These are phyloP conservation scores for Bryoglossum gracile DNA, from an alignment of 495 filamentous ascomycete genomes.

Conservation along the genomic window DNA sequence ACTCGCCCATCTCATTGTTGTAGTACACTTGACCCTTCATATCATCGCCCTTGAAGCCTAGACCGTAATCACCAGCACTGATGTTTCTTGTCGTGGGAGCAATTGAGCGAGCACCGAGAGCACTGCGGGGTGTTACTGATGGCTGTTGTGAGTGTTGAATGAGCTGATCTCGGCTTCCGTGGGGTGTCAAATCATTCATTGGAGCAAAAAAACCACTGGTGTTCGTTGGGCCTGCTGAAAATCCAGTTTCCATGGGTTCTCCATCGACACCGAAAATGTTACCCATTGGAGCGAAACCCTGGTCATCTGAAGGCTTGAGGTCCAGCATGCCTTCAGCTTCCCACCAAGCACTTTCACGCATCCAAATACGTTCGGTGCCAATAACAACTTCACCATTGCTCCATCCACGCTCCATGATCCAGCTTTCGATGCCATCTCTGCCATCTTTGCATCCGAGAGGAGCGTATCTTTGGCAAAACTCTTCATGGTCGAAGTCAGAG, in stretches of 20 bases:
- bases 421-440: conserved; percentile 87
- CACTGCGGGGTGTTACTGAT: conserved; percentile 45
- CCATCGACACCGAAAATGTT: conserved; percentile 32
- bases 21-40: conserved; percentile 66
- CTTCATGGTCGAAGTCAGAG: conserved; percentile 89
- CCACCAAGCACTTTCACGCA: conserved; percentile 93
- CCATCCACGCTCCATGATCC: conserved; percentile 94
- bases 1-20: conserved; percentile 48
- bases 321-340: conserved; percentile 96
- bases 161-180: conserved; percentile 66
- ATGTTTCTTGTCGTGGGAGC: conserved; percentile 65
- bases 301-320: conserved; percentile 56
- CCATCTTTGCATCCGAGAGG: conserved; percentile 84
- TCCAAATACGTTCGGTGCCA: conserved; percentile 88
- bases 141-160: conserved; percentile 51
- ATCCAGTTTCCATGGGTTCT: conserved; percentile 52
- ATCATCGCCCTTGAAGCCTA: conserved; percentile 79
- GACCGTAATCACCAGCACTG: conserved; percentile 72
- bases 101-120: conserved; percentile 56
- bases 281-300: conserved; percentile 42
- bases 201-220: conserved; percentile 66
- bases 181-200: conserved; percentile 50
- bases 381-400: conserved; percentile 94
- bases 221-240: conserved; percentile 46
- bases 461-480: conserved; percentile 77